Percentiles rank a stretch among this genome's conserved stretches.
Evolutionary conservation across 345 rosid genomes (phyloP).

Genomic region (Angophora floribunda): DNA sequence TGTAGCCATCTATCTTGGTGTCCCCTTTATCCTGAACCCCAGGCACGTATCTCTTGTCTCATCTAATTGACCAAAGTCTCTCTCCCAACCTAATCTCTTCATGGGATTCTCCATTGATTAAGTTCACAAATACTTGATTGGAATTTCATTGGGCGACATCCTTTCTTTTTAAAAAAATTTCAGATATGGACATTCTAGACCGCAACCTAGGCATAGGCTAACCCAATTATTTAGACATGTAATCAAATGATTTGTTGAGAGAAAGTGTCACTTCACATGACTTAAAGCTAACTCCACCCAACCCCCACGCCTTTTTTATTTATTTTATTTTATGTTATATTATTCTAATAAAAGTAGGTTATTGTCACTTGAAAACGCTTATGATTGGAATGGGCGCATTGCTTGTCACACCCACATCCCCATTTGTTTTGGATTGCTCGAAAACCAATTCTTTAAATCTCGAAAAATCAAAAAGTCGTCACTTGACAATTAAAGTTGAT

Average conservation of each 20-base stretch:
- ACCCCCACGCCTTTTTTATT: neutral
- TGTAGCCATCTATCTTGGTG: neutral
- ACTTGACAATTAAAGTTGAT: neutral
- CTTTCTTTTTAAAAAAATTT: neutral
- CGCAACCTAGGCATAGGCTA: neutral
- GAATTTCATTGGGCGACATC: neutral
- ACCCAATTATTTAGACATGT: neutral
- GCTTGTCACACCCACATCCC: neutral
- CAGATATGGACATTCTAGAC: neutral
- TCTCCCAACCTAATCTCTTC: neutral
- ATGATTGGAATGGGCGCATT: neutral
- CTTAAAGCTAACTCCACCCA: conserved; percentile 73
- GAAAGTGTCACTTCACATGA: conserved; percentile 53
- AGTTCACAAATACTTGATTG: neutral
- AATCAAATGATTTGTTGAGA: neutral
- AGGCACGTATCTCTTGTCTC: neutral
- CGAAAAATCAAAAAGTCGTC: neutral
- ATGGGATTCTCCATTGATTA: neutral
- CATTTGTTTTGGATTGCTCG: neutral
- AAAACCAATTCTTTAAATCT: neutral
- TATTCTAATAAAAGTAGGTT: neutral
- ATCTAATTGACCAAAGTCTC: neutral
- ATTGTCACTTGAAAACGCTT: neutral
- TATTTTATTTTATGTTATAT: neutral
- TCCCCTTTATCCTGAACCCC: neutral